These are phyloP conservation scores for Tulasnella sp. DNA, from an alignment of 768 basidiomycete genomes.

Conservation along the genomic window DNA sequence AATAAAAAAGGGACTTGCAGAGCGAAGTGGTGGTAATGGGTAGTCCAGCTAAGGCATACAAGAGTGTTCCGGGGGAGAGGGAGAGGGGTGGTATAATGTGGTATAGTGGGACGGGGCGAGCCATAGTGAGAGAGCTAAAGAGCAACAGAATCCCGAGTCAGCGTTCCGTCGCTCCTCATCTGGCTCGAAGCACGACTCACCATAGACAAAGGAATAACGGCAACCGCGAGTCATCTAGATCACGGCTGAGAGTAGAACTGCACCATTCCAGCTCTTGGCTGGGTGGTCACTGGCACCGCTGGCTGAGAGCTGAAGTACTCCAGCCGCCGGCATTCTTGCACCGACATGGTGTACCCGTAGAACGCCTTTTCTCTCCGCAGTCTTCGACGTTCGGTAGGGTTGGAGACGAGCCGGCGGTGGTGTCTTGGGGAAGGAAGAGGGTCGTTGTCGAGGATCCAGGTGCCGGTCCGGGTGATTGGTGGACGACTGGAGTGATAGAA, in stretches of 20 bases:
- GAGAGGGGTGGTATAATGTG: not conserved
- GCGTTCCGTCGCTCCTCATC: too few relatives aligned
- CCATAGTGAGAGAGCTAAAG: not conserved
- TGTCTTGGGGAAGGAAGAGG: not conserved
- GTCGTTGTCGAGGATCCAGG: not conserved
- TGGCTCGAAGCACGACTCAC: not conserved
- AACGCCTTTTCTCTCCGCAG: not conserved
- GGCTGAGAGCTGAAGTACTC: not conserved
- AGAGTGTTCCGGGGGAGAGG: not conserved
- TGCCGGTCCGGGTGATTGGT: not conserved
- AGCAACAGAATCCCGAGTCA: not conserved
- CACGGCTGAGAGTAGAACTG: slow-evolving; percentile 14
- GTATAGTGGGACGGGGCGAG: too few relatives aligned
- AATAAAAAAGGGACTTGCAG: not conserved
- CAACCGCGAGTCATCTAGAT: not conserved
- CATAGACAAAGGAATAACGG: not conserved
- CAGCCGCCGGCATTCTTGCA: slow-evolving; percentile 3
- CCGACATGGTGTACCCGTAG: not conserved
- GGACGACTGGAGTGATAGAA: not conserved
- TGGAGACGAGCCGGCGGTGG: not conserved
- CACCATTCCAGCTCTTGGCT: not conserved
- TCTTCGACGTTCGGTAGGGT: too few relatives aligned
- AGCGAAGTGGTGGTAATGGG: not conserved
- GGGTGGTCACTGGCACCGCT: not conserved
- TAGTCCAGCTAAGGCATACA: not conserved